Evolutionary conservation across 495 filamentous ascomycete species (phyloP).

Genomic region (Penicillium angulare): DNA sequence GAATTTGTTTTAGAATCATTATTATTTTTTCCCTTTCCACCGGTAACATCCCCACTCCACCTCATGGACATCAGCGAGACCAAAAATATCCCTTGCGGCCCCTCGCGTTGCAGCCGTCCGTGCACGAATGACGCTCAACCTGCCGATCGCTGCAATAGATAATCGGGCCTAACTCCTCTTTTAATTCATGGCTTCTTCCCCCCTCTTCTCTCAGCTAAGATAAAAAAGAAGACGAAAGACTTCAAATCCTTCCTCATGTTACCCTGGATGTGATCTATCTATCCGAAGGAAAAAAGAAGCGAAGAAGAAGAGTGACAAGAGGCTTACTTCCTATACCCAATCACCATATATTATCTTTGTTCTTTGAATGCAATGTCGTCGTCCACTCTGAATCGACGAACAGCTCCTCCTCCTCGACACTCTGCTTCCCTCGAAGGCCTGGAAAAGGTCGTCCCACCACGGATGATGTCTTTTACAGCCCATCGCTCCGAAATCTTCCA

Average conservation of each 20-base stretch:
- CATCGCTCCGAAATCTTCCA: conserved; percentile 32
- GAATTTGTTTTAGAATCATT: no score
- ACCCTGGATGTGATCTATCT: no score
- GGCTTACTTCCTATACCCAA: no score
- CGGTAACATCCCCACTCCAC: no score
- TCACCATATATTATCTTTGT: no score
- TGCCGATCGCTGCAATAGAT: conserved; percentile 1
- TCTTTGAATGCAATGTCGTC: no score
- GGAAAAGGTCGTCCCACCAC: conserved; percentile 39
- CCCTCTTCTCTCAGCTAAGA: conserved; percentile 1
- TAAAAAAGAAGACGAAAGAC: conserved; percentile 15
- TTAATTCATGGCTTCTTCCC: conserved; percentile 1
- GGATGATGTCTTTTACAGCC: conserved; percentile 9
- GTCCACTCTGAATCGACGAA: no score
- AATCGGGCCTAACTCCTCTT: conserved; percentile 2
- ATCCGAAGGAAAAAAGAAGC: no score
- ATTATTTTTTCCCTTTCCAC: no score
- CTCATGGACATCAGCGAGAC: no score
- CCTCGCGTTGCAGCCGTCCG: conserved; percentile 20
- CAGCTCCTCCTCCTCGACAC: conserved; percentile 37
- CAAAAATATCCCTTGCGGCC: conserved; percentile 17
- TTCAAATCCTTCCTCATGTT: no score
- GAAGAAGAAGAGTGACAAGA: no score
- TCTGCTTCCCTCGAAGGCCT: conserved; percentile 46
- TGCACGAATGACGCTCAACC: conserved; percentile 9